Conservation (phyloP, 2,329 filamentous ascomycete genomes). For the Aspergillus ruber region DNA sequence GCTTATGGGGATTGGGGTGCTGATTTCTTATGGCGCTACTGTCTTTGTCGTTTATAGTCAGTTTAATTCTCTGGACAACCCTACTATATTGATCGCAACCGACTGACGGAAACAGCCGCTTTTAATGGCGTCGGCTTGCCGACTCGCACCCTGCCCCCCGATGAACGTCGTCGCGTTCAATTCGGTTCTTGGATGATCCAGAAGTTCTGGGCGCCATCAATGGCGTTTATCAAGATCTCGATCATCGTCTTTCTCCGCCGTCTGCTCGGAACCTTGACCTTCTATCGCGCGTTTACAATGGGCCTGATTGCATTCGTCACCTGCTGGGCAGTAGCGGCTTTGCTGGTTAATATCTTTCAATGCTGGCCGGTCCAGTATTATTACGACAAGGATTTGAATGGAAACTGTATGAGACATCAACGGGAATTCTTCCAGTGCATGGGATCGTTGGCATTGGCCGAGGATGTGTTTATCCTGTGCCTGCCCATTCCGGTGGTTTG, state of each 20-base stretch:
- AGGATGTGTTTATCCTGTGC: constrained; percentile 7
- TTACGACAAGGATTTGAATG: constrained; percentile 6
- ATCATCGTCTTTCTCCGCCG: constrained; percentile 9
- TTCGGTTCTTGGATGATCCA: constrained; percentile 11
- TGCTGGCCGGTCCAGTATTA: constrained; percentile 8
- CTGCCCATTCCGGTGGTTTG: constrained; percentile 7
- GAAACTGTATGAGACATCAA: constrained; percentile 7
- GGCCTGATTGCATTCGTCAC: constrained; percentile 7
- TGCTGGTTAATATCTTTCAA: constrained; percentile 10
- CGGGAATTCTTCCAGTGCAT: constrained; percentile 7
- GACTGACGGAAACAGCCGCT: constrained; percentile 2
- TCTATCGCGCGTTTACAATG: constrained; percentile 2
- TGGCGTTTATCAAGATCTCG: constrained; percentile 9
- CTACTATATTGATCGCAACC: neutral
- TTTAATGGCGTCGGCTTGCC: constrained; percentile 9
- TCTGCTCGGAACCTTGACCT: constrained; percentile 4
- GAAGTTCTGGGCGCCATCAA: constrained; percentile 10
- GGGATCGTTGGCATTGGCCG: constrained; percentile 6
- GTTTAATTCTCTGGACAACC: neutral
- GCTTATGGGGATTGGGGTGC: constrained; percentile 8
- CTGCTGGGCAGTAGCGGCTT: constrained; percentile 5
- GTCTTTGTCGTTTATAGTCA: constrained; percentile 7
- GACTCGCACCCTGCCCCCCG: neutral
- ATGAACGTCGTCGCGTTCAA: constrained; percentile 6
- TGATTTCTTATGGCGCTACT: constrained; percentile 7